Evolutionary conservation across 306 rosid genomes (phyloP).

Genomic region (Luffa aegyptiaca): DNA sequence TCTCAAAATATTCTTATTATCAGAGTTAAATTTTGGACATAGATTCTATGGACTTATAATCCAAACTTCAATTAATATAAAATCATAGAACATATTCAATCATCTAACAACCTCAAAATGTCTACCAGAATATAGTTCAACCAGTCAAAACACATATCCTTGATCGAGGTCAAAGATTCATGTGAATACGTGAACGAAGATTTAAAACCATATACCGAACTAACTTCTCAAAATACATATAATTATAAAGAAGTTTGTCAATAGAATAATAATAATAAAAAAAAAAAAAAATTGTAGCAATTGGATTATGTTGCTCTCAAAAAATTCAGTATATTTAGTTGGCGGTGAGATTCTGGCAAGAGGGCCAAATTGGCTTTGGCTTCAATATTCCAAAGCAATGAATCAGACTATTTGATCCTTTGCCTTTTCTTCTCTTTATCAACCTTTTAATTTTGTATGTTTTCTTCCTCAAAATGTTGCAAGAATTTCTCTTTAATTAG

Average conservation of each 20-base stretch:
- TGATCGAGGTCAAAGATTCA: too few species aligned
- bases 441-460: background rate
- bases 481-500: background rate
- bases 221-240: background rate
- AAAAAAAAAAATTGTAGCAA: background rate
- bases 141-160: too few species aligned
- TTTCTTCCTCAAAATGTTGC: background rate
- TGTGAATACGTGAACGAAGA: too few species aligned
- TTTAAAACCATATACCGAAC: background rate
- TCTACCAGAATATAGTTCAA: too few species aligned
- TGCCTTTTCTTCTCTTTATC: background rate
- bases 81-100: too few species aligned
- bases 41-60: too few species aligned
- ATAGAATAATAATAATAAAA: background rate
- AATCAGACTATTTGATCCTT: background rate
- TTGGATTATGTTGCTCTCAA: background rate
- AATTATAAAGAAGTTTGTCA: background rate
- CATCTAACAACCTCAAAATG: too few species aligned
- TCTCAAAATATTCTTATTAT: too few species aligned
- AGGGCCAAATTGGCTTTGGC: background rate
- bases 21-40: too few species aligned
- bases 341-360: background rate
- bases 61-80: too few species aligned
- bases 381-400: conserved; percentile 1
- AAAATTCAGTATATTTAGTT: background rate